Evolutionary conservation across 2,329 filamentous ascomycete species (phyloP).

Genomic region (Penicillium sp.): DNA sequence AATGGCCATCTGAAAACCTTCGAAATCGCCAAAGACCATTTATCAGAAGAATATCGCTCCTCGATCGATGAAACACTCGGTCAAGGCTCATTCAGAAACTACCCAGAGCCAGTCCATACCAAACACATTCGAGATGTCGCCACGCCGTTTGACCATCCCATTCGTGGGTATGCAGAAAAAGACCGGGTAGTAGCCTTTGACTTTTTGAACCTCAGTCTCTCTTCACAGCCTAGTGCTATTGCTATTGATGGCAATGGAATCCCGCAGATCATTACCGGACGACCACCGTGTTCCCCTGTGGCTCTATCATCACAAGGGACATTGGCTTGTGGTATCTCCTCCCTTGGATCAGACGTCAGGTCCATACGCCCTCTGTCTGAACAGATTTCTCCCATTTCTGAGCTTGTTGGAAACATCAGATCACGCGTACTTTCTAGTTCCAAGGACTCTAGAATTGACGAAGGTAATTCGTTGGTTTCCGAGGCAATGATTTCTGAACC

Average conservation of each 20-base stretch:
- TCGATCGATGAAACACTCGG: slow-evolving; percentile 44
- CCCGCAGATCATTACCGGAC: slow-evolving; percentile 52
- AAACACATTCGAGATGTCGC: slow-evolving; percentile 47
- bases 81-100: slow-evolving; percentile 39
- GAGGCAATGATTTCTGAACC: slow-evolving; percentile 14
- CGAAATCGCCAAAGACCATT: slow-evolving; percentile 54
- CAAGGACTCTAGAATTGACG: slow-evolving; percentile 8
- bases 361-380: slow-evolving; percentile 32
- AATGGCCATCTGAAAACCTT: slow-evolving; percentile 60
- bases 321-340: slow-evolving; percentile 32
- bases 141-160: slow-evolving; percentile 48
- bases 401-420: slow-evolving; percentile 31
- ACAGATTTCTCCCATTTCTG: slow-evolving; percentile 28
- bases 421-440: slow-evolving; percentile 23
- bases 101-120: slow-evolving; percentile 47
- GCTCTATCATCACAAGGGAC: slow-evolving; percentile 39
- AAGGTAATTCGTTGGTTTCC: slow-evolving; percentile 4
- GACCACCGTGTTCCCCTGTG: slow-evolving; percentile 41
- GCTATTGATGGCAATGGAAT: slow-evolving; percentile 54
- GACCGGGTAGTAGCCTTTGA: slow-evolving; percentile 61
- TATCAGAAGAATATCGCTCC: slow-evolving; percentile 39
- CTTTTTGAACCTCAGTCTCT: slow-evolving; percentile 53
- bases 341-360: slow-evolving; percentile 30
- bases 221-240: slow-evolving; percentile 53
- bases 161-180: slow-evolving; percentile 46